These are phyloP conservation scores for Tillandsia leiboldiana DNA, from an alignment of 176 grass and related monocot species.

Conservation along the genomic window DNA sequence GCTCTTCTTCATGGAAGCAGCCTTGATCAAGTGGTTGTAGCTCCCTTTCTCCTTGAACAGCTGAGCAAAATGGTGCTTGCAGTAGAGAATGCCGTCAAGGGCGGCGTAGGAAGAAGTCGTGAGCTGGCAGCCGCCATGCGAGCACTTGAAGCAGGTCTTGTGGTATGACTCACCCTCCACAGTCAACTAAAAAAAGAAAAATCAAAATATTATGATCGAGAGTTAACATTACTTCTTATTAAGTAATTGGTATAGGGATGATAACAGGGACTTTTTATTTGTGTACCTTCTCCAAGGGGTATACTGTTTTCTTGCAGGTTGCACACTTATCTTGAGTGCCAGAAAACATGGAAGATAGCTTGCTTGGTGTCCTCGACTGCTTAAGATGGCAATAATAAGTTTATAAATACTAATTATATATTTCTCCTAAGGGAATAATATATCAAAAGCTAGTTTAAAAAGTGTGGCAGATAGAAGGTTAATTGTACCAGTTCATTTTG, in stretches of 20 bases:
- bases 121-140: conserved; percentile 68
- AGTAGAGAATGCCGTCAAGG: conserved; percentile 85
- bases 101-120: conserved; percentile 85
- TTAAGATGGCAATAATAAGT: conserved; percentile 7
- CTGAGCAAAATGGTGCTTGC: conserved; percentile 91
- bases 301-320: conserved; percentile 51
- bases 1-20: conserved; percentile 36
- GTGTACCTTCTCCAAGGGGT: conserved; percentile 58
- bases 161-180: conserved; percentile 79
- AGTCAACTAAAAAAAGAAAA: conserved; percentile 35
- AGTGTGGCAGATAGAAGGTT: conserved; percentile 10
- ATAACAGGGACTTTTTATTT: conserved; percentile 19
- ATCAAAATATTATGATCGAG: neutral
- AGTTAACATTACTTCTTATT: neutral
- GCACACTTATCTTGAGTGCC: conserved; percentile 56
- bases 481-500: conserved; percentile 42
- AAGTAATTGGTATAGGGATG: neutral
- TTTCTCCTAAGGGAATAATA: neutral
- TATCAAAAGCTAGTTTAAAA: conserved; percentile 10
- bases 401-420: neutral
- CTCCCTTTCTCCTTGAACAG: conserved; percentile 99
- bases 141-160: conserved; percentile 94
- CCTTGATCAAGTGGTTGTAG: conserved; percentile 74
- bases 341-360: conserved; percentile 40
- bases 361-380: conserved; percentile 53